phyloP scores from a whole-genome alignment of 2,329 filamentous ascomycete genomes.

The Arthrobotrys conoides region DNA sequence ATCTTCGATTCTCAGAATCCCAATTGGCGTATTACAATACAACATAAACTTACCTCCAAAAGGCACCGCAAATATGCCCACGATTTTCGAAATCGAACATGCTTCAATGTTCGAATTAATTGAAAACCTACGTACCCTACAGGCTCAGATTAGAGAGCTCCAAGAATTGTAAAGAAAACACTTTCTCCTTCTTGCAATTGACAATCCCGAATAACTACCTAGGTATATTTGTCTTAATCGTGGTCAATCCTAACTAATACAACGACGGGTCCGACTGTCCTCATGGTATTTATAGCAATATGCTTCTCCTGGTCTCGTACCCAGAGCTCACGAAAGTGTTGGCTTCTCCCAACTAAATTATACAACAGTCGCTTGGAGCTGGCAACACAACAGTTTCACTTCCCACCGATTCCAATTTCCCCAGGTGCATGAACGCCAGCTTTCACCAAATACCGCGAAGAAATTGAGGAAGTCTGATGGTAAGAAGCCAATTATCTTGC shows the following conservation, averaged over 20 bases:
- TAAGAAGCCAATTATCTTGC: background rate
- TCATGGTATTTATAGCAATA: background rate
- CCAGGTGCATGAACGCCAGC: conserved; percentile 15
- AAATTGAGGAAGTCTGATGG: conserved; percentile 6
- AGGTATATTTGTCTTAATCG: too few species aligned
- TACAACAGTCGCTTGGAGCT: conserved; percentile 10
- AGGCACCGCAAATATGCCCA: background rate
- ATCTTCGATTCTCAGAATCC: too few species aligned
- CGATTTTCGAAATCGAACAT: background rate
- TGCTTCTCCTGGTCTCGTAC: too few species aligned
- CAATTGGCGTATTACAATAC: too few species aligned
- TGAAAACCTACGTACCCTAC: background rate
- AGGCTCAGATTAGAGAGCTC: conserved; percentile 6
- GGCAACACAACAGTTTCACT: conserved; percentile 18
- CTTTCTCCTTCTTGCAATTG: too few species aligned
- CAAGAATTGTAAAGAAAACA: background rate
- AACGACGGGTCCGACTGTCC: too few species aligned
- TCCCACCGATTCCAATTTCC: conserved; percentile 8
- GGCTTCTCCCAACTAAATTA: conserved; percentile 18
- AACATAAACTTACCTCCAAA: too few species aligned
- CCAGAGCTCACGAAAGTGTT: too few species aligned
- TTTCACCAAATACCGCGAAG: background rate
- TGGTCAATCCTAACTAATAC: background rate
- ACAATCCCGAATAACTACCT: too few species aligned
- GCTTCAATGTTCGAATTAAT: background rate